A percentile compares a stretch with the other conserved stretches of the same genome.
phyloP scores from a whole-genome alignment of 1,284 basidiomycete genomes.

The Thecaphora frezii region DNA sequence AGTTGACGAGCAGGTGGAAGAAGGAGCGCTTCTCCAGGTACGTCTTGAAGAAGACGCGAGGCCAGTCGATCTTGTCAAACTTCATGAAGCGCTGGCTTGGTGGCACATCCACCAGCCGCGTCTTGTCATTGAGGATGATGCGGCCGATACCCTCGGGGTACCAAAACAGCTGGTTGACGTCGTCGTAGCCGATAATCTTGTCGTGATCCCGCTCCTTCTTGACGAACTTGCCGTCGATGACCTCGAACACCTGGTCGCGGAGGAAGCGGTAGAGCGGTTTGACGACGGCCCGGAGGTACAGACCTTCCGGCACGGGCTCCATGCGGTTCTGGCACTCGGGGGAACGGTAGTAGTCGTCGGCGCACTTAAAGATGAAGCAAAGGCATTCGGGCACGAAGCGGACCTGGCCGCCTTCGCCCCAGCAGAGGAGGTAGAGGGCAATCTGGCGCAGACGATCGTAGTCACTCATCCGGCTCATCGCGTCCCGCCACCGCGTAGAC shows the following conservation, averaged over 20 bases:
- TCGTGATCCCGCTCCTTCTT: slow-evolving; percentile 86
- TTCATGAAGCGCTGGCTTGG: slow-evolving; percentile 59
- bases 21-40: slow-evolving; percentile 59
- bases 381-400: slow-evolving; percentile 97
- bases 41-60: slow-evolving; percentile 58
- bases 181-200: slow-evolving; percentile 95
- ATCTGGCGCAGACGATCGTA: slow-evolving; percentile 97
- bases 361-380: slow-evolving; percentile 99
- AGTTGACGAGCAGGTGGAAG: slow-evolving; percentile 58
- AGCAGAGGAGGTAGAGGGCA: slow-evolving; percentile 90
- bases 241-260: slow-evolving; percentile 96
- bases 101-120: slow-evolving; percentile 64
- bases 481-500: slow-evolving; percentile 88
- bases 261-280: slow-evolving; percentile 98
- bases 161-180: slow-evolving; percentile 99
- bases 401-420: slow-evolving; percentile 98
- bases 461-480: slow-evolving; percentile 98
- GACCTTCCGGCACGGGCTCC: slow-evolving; percentile 90
- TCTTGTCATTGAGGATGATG: slow-evolving; percentile 83
- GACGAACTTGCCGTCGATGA: slow-evolving; percentile 92
- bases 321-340: slow-evolving; percentile 95
- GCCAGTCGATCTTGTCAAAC: slow-evolving; percentile 60
- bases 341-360: slow-evolving; percentile 98
- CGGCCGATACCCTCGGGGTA: slow-evolving; percentile 97
- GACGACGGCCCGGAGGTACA: slow-evolving; percentile 86